A percentile compares a stretch with the other conserved stretches of the same genome.
Evolutionary conservation across 176 grass and related monocot genomes (phyloP).

Genomic region (maize (Zea mays)): DNA sequence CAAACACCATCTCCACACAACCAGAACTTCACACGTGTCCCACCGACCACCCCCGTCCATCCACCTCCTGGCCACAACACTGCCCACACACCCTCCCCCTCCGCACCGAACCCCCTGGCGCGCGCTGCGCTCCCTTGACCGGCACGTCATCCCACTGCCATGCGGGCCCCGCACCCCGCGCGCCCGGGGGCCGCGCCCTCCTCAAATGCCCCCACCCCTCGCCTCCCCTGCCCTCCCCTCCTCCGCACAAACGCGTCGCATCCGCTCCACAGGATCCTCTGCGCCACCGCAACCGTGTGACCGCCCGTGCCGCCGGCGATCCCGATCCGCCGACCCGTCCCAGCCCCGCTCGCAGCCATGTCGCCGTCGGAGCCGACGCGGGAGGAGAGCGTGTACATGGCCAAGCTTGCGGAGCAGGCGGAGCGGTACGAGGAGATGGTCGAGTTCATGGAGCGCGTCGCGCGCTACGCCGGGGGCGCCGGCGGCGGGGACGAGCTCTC

Average conservation of each 20-base stretch:
- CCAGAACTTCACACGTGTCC: background rate
- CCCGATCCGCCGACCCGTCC: background rate
- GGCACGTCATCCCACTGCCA: slow-evolving; percentile 38
- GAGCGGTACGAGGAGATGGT: slow-evolving; percentile 95
- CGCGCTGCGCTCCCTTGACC: slow-evolving; percentile 19
- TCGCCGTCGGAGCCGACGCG: slow-evolving; percentile 57
- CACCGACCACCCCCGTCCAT: background rate
- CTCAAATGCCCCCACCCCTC: slow-evolving; percentile 43
- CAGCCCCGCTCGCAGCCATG: slow-evolving; percentile 22
- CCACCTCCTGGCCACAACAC: accelerated
- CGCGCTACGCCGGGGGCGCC: slow-evolving; percentile 49
- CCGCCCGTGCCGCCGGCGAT: background rate
- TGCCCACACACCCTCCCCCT: background rate
- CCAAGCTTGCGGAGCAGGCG: slow-evolving; percentile 84
- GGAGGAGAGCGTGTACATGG: slow-evolving; percentile 92
- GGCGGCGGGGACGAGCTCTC: slow-evolving; percentile 64
- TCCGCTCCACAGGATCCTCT: slow-evolving; percentile 17
- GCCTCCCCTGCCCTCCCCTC: background rate
- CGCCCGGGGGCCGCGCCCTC: background rate
- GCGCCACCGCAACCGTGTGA: background rate
- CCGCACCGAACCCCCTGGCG: background rate
- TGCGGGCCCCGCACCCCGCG: background rate
- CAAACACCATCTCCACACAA: background rate
- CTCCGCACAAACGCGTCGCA: slow-evolving; percentile 23
- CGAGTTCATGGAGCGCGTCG: slow-evolving; percentile 87